phyloP scores from a whole-genome alignment of 495 filamentous ascomycete species.

The Extremus antarcticus region DNA sequence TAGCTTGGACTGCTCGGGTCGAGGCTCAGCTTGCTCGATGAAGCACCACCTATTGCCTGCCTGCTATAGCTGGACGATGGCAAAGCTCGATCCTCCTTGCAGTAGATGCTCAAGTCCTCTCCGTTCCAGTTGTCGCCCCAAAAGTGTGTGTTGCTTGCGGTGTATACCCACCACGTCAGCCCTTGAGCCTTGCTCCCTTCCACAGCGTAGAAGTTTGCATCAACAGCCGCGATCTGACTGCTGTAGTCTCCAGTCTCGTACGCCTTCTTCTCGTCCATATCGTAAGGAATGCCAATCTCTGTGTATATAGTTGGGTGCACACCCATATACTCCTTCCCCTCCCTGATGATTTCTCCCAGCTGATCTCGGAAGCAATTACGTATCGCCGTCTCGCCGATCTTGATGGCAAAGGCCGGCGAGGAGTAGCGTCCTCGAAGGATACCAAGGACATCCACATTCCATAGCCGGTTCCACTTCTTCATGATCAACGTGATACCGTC shows the following conservation, averaged over 20 bases:
- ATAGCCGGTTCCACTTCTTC: slow-evolving; percentile 95
- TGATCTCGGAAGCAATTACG: slow-evolving; percentile 90
- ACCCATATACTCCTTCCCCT: slow-evolving; percentile 85
- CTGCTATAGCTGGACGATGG: slow-evolving; percentile 15
- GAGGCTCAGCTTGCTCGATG: slow-evolving; percentile 30
- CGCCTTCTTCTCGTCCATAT: slow-evolving; percentile 93
- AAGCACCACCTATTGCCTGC: background rate
- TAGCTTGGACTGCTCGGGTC: slow-evolving; percentile 47
- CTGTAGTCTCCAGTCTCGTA: slow-evolving; percentile 96
- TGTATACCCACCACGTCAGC: slow-evolving; percentile 84
- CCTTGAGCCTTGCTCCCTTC: slow-evolving; percentile 73
- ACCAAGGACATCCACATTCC: slow-evolving; percentile 94
- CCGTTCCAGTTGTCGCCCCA: slow-evolving; percentile 97
- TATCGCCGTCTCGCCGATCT: slow-evolving; percentile 88
- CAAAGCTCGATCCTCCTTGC: slow-evolving; percentile 64
- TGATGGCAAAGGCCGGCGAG: slow-evolving; percentile 79
- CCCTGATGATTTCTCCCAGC: slow-evolving; percentile 72
- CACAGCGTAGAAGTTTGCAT: slow-evolving; percentile 89
- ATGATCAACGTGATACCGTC: slow-evolving; percentile 94
- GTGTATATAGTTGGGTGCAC: slow-evolving; percentile 83
- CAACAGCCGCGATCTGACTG: slow-evolving; percentile 87
- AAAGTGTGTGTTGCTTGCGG: slow-evolving; percentile 69
- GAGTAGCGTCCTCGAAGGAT: slow-evolving; percentile 80
- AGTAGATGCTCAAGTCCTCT: slow-evolving; percentile 88
- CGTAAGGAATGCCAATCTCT: slow-evolving; percentile 95